phyloP scores from a whole-genome alignment of 2,329 filamentous ascomycete genomes.

The Dactylonectria macrodidyma region DNA sequence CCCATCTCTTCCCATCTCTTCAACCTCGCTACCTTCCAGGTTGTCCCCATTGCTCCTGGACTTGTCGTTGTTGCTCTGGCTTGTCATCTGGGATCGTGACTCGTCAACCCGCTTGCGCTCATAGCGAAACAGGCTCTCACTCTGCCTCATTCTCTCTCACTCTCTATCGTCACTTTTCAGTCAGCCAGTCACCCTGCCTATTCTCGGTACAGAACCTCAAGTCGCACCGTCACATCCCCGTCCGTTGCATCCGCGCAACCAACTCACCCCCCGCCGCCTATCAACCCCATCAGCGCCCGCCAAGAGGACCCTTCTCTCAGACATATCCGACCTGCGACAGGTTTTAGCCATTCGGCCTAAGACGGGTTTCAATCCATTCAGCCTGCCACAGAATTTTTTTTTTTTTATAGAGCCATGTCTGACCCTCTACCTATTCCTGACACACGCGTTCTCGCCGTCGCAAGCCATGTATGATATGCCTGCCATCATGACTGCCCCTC shows the following conservation, averaged over 20 bases:
- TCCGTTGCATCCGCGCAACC: neutral
- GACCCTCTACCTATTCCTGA: conserved; percentile 61
- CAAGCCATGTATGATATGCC: conserved; percentile 85
- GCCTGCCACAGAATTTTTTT: neutral
- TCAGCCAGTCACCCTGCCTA: neutral
- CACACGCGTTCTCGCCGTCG: conserved; percentile 84
- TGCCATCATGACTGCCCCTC: neutral
- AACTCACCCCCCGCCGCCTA: neutral
- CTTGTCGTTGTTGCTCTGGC: too few species aligned
- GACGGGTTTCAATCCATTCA: too few species aligned
- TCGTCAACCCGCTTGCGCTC: too few species aligned
- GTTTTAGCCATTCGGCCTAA: neutral
- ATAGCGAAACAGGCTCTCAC: too few species aligned
- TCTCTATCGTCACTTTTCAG: neutral
- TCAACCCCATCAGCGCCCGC: neutral
- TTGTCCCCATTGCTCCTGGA: too few species aligned
- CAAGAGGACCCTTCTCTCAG: neutral
- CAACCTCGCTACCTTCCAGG: neutral
- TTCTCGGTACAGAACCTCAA: neutral
- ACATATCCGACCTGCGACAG: neutral
- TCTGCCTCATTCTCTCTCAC: neutral
- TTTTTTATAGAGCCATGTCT: conserved; percentile 35
- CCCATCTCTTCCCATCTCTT: too few species aligned
- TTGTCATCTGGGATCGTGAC: too few species aligned
- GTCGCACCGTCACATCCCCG: neutral